Base-by-base conservation (phyloP, 192 early-diverging fungal genomes). In the Glomus cerebriforme region DNA sequence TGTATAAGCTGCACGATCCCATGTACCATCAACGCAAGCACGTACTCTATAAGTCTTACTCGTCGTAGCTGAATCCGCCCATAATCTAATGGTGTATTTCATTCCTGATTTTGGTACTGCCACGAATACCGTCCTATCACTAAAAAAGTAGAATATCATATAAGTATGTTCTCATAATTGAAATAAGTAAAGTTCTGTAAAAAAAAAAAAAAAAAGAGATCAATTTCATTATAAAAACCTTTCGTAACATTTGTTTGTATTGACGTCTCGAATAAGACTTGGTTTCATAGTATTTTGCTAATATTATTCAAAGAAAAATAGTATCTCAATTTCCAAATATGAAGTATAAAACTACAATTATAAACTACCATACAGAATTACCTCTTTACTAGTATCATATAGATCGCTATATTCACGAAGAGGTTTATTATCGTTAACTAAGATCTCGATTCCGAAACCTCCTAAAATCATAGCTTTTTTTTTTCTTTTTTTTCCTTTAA, bases 401-500 rank as follows among this genome's bases (percentile, higher is more conserved):
- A 17, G 49, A 22, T 54, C 49, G 49, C 49, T 54, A 54, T 54
- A 54, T 54, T 54, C 49, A 22, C 49, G 49, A 54, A 54, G 49
- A 22, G 49, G 49, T 7, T 5, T 19, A 4, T 54, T 19, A 54
- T 54, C 17, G 17, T 54, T 54, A 15, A 54, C 49, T 22, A 54
- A 54, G 49, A 54, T 54, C 17, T 54, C 49, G 10, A 54, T 54
- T 22, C 49, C 49, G 49, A 22, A 54, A 54, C 49, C 49, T 22
- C 17, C 49, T 54, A 54, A 54, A 54, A 54, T 54, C 49, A 54
- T 54, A 0, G 19, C 6, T 54, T 54, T 19, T 54, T 54, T 54
- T 54, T 54, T 3, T 17, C 71, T 68, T 66, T 84, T 80, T 8
- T 95, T 91, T 90, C 87, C 91, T 45, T 95, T 95, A n/a, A n/a